These are phyloP conservation scores for Tagetes patula DNA, from an alignment of 129 eudicot species.

Conservation along the genomic window DNA sequence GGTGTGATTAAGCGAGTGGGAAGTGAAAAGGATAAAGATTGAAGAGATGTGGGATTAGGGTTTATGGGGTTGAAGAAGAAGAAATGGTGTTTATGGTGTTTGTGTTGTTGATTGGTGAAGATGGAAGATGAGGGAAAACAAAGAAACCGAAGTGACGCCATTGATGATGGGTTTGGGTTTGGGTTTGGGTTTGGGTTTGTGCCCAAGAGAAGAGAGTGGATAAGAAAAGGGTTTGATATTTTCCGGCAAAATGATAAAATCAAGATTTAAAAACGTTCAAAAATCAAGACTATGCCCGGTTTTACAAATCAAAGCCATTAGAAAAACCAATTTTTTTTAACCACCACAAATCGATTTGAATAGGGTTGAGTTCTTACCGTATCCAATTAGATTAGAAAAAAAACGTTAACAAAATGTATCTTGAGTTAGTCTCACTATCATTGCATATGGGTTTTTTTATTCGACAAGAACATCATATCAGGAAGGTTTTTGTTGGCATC, in stretches of 20 bases:
- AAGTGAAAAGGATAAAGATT: constrained; percentile 26
- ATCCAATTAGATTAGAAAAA: too few species aligned
- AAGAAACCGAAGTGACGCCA: constrained; percentile 53
- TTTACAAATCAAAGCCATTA: too few species aligned
- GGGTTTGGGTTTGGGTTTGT: neutral
- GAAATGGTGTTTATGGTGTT: neutral
- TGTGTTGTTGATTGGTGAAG: constrained; percentile 27
- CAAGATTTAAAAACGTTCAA: too few species aligned
- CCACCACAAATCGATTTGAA: too few species aligned
- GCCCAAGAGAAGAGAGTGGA: constrained; percentile 1
- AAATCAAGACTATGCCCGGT: too few species aligned
- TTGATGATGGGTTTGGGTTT: constrained; percentile 17
- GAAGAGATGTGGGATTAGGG: constrained; percentile 21
- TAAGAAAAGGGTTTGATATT: constrained; percentile 1
- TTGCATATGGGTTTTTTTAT: too few species aligned
- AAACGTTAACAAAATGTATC: too few species aligned
- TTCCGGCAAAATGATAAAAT: neutral
- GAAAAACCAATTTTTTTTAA: too few species aligned
- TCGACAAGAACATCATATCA: too few species aligned
- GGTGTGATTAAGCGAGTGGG: constrained; percentile 28
- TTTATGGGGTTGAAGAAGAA: constrained; percentile 28
- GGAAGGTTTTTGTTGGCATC: too few species aligned
- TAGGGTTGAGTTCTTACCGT: too few species aligned
- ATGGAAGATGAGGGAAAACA: constrained; percentile 31
- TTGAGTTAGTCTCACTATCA: too few species aligned